Evolutionary conservation across 768 basidiomycete genomes (phyloP), one percentile per base, ranked within the genome.

Genomic region (Hysterangium stoloniferum): DNA sequence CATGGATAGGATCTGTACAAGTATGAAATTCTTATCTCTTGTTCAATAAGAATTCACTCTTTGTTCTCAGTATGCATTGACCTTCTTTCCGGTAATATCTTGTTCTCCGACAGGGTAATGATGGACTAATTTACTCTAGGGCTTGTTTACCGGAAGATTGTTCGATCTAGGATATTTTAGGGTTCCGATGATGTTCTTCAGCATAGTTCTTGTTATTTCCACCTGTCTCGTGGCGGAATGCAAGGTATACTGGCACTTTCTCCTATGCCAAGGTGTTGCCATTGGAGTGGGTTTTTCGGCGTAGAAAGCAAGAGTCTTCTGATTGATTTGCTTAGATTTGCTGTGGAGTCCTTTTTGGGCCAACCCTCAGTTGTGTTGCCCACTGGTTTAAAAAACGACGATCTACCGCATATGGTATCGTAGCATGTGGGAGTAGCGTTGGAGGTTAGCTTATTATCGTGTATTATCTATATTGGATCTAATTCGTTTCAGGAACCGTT

Each of bases 1-100:
- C 85, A 36, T 89, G 85, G 86, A 88, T 89, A 29, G 86, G 86
- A 4, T 88, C 86, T 1, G 66, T 81, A 20, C 85, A 86, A 68
- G 84, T 79, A 40, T 3, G 58, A 53, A 19, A 53, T 27, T 11
- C 6, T 22, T 43, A 34, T 12, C 37, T 20, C 44, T 40, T 29
- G 22, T 27, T 43, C 15, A 46, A n/a, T 13, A 8, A 20, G 13
- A 35, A 33, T 46, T 28, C 44, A 42, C 32, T 41, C 6, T 33
- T 38, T 50, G 19, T 4, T 51, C 25, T 29, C 53, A 61, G 47
- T 61, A 61, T 48, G 48, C 58, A 17, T 50, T 61, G 22, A 53
- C 59, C 6, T 61, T 62, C 48, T 51, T 62, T 32, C 60, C 61
- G 6, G 56, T 53, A 29, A 31, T 15, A 20, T n/a, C 34, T 12